Conservation (phyloP, 495 filamentous ascomycete genomes). For the Xylaria curta region DNA sequence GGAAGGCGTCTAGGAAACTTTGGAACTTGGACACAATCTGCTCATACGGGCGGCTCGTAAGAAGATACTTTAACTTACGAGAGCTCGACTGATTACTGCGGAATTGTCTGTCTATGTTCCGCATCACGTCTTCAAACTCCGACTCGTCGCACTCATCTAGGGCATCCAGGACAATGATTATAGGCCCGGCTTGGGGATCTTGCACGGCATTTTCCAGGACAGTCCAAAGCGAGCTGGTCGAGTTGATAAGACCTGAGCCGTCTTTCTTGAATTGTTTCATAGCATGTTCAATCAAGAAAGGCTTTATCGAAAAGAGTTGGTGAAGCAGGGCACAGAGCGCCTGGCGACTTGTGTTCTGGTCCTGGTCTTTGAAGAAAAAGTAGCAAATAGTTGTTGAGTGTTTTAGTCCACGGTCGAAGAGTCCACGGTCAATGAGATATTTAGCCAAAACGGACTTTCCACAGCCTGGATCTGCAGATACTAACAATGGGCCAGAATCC, state of each 20-base stretch:
- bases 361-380: constrained; percentile 65
- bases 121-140: constrained; percentile 22
- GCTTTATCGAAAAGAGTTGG: constrained; percentile 51
- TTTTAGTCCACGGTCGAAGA: constrained; percentile 48
- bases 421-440: constrained; percentile 49
- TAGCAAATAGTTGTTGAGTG: constrained; percentile 47
- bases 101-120: constrained; percentile 28
- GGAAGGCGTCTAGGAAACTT: constrained; percentile 28
- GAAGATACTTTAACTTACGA: constrained; percentile 51
- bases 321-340: constrained; percentile 56
- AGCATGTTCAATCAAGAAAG: constrained; percentile 41
- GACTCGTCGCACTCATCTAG: constrained; percentile 48
- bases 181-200: constrained; percentile 48
- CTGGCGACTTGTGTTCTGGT: constrained; percentile 47
- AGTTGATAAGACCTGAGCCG: constrained; percentile 35
- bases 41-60: constrained; percentile 57
- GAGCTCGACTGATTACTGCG: constrained; percentile 11
- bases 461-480: constrained; percentile 62
- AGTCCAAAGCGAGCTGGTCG: constrained; percentile 49
- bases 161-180: constrained; percentile 59
- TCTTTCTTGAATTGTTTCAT: constrained; percentile 35
- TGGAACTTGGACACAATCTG: constrained; percentile 46
- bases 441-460: constrained; percentile 61
- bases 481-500: constrained; percentile 47
- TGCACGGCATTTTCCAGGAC: constrained; percentile 43